phyloP scores from a whole-genome alignment of 2,329 filamentous ascomycete species.

The Pseudogymnoascus sp. region DNA sequence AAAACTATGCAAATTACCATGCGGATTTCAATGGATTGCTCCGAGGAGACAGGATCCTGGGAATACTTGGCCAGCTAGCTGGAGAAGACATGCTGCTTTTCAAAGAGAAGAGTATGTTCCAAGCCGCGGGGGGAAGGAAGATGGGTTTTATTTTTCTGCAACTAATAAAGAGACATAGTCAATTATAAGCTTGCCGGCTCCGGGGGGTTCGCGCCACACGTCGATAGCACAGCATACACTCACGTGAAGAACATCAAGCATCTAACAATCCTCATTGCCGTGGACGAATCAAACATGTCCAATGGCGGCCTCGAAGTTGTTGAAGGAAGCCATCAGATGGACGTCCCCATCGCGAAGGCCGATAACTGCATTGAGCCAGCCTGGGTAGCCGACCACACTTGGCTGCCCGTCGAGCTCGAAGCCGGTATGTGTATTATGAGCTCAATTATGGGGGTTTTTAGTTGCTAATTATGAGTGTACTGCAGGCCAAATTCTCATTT shows the following conservation, averaged over 20 bases:
- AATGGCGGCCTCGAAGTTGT: constrained; percentile 32
- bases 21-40: too few relatives aligned
- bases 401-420: constrained; percentile 28
- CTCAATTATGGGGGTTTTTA: not conserved
- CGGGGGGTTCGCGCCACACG: constrained; percentile 31
- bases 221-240: constrained; percentile 32
- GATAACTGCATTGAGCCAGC: constrained; percentile 27
- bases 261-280: constrained; percentile 30
- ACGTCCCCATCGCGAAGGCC: constrained; percentile 25
- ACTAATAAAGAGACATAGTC: not conserved
- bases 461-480: not conserved
- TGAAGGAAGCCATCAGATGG: constrained; percentile 29
- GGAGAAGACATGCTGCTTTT: too few relatives aligned
- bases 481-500: constrained; percentile 30
- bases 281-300: constrained; percentile 27
- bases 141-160: not conserved
- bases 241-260: constrained; percentile 31
- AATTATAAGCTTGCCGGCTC: constrained; percentile 15
- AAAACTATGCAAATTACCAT: too few relatives aligned
- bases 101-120: too few relatives aligned
- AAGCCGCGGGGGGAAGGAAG: too few relatives aligned
- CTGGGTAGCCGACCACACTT: constrained; percentile 29
- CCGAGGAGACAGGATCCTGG: too few relatives aligned
- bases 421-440: constrained; percentile 22
- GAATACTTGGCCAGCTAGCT: too few relatives aligned